These are phyloP conservation scores for Calocybe gangraenosa DNA, from an alignment of 768 basidiomycete species.

Conservation along the genomic window DNA sequence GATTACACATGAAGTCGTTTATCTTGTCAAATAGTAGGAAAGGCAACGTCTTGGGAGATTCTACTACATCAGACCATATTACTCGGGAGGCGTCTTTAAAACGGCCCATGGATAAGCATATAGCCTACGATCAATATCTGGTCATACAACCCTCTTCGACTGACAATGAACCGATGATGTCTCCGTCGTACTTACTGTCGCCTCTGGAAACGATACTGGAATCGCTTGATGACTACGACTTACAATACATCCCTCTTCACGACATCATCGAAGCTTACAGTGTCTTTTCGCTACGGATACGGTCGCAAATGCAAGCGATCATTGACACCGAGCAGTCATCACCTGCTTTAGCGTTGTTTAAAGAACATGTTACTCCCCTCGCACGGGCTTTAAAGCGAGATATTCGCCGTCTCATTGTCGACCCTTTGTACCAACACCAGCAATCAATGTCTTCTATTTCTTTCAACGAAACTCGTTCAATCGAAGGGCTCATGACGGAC, in stretches of 20 bases:
- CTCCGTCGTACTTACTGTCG: constrained; percentile 31
- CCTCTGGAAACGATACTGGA: constrained; percentile 43
- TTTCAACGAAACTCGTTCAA: constrained; percentile 16
- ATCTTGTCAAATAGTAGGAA: constrained; percentile 7
- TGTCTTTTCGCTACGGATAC: constrained; percentile 43
- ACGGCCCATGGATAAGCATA: neutral
- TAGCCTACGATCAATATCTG: neutral
- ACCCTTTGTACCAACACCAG: constrained; percentile 23
- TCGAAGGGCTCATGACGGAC: constrained; percentile 19
- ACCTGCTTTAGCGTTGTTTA: constrained; percentile 27
- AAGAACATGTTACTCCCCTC: constrained; percentile 28
- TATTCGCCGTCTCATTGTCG: constrained; percentile 36
- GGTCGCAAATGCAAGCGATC: constrained; percentile 20
- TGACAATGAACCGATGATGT: constrained; percentile 11
- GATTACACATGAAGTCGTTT: constrained; percentile 2
- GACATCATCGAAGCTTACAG: constrained; percentile 63
- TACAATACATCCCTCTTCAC: constrained; percentile 36
- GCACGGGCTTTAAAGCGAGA: constrained; percentile 47
- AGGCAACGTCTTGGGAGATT: constrained; percentile 2
- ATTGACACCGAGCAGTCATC: constrained; percentile 10
- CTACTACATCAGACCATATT: neutral
- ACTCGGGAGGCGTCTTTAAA: neutral
- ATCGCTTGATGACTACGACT: constrained; percentile 34
- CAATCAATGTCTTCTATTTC: constrained; percentile 8
- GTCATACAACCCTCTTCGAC: neutral